phyloP scores from a whole-genome alignment of 177 flowering plant genomes.

The Telopea speciosissima region DNA sequence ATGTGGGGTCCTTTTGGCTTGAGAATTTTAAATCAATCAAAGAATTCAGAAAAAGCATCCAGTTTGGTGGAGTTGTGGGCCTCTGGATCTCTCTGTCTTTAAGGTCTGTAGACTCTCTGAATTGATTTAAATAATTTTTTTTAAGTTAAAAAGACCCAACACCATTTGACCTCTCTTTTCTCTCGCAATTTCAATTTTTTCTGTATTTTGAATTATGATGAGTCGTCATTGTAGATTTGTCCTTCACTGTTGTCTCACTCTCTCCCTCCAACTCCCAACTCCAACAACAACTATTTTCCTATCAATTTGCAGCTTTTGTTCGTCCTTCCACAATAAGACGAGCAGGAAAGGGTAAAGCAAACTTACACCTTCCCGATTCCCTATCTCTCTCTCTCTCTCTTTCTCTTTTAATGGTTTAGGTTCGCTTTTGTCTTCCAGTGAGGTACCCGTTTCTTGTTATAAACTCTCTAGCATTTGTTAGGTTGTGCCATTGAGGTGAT shows the following conservation, averaged over 20 bases:
- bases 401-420: constrained; percentile 35
- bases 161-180: constrained; percentile 2
- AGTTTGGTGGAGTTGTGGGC: not conserved
- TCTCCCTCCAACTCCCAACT: constrained; percentile 2
- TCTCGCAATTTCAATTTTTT: not conserved
- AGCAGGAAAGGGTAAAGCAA: not conserved
- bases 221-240: not conserved
- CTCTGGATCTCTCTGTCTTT: too few species aligned
- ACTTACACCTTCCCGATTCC: not conserved
- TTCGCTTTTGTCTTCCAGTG: constrained; percentile 20
- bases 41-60: not conserved
- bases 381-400: constrained; percentile 14
- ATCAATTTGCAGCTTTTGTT: constrained; percentile 11
- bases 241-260: not conserved
- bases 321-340: constrained; percentile 3
- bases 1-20: too few species aligned
- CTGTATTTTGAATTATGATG: too few species aligned
- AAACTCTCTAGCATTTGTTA: constrained; percentile 38
- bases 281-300: constrained; percentile 31
- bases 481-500: constrained; percentile 39
- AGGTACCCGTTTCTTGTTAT: constrained; percentile 21
- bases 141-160: not conserved
- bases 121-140: not conserved
- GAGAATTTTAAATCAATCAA: too few species aligned
- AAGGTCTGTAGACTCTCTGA: too few species aligned